Base-by-base conservation (phyloP, 2,329 filamentous ascomycete genomes). In the Madurella fahalii region DNA sequence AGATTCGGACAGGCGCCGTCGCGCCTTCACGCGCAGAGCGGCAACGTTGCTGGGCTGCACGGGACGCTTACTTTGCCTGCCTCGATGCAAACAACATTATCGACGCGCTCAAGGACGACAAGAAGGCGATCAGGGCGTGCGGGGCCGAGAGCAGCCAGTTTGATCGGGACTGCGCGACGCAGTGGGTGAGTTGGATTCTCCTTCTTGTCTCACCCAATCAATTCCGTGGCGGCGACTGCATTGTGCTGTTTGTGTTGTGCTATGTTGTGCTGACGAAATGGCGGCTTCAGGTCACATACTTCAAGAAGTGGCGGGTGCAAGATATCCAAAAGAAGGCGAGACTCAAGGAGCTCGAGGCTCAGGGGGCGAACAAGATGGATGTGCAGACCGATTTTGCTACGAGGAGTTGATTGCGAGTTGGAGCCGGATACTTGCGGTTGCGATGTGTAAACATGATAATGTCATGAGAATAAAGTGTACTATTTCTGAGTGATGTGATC, bases 261-360 rank as follows among this genome's bases (percentile, higher is more conserved):
- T 7, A 25, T 25, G 7, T 25, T 30, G 41, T 34, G 37, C 16
- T 52, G 30, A 42, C 41, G 30, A 41, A 25, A 17, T 49, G 9
- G 13, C 13, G 18, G 13, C 11, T n/a, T 51, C 64, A 94, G 90
- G 89, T 96, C 58, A 90, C 91, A 73, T 97, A 99, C 73, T 99
- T 99, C 75, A 96, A 97, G 78, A 92, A 96, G 73, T 88, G 91
- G 74, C 81, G 94, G 65, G 90, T 97, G 37, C 93, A 95, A 74
- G 94, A 99, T 64, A 81, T 89, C 67, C 89, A 95, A 65, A 90
- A 93, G 72, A 86, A 89, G 67, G 78, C 85, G 72, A 87, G 90
- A 20, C 76, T 96, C 61, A 86, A 87, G 64, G 83, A 84, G 54
- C 81, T 96, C 64, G 80, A 87, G 68, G 80, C 78, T 45, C 86